phyloP scores from a whole-genome alignment of 352 stramenopile species.

The Pythium apleroticum region DNA sequence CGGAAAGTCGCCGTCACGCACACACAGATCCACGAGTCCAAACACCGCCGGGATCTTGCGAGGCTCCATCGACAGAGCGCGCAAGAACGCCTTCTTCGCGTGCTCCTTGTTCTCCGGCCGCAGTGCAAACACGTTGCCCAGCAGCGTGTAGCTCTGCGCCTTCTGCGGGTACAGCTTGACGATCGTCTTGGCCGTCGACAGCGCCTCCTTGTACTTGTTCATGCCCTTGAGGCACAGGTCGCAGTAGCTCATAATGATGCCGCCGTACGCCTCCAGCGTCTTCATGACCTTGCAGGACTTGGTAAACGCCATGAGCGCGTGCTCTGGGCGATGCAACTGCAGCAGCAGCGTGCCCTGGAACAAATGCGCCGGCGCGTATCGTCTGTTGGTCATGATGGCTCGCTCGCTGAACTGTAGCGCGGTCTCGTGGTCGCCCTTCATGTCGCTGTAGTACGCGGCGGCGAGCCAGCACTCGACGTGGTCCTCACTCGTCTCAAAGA shows the following conservation, averaged over 20 bases:
- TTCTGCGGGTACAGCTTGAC: constrained; percentile 73
- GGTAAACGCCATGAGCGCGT: constrained; percentile 64
- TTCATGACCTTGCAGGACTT: constrained; percentile 58
- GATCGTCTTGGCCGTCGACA: constrained; percentile 62
- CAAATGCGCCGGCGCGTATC: constrained; percentile 56
- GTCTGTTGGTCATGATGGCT: constrained; percentile 42
- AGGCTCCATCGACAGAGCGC: constrained; percentile 60
- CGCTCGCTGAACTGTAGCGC: constrained; percentile 75
- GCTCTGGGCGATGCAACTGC: constrained; percentile 58
- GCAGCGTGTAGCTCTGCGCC: constrained; percentile 65
- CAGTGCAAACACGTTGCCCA: constrained; percentile 75
- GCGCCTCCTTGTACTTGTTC: constrained; percentile 75
- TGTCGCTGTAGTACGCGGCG: constrained; percentile 68
- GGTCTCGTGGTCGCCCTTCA: constrained; percentile 69
- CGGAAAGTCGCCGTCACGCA: constrained; percentile 51
- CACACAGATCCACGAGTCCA: constrained; percentile 64
- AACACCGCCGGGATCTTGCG: constrained; percentile 63
- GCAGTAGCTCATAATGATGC: constrained; percentile 75
- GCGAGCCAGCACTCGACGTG: constrained; percentile 70
- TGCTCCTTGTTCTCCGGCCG: constrained; percentile 57
- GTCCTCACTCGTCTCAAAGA: constrained; percentile 60
- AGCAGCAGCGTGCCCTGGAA: constrained; percentile 60
- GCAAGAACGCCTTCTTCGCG: constrained; percentile 57
- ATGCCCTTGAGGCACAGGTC: constrained; percentile 58
- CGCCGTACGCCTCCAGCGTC: constrained; percentile 67